Base-by-base conservation (phyloP, 805 yeast species). In the Candida sonorensis region DNA sequence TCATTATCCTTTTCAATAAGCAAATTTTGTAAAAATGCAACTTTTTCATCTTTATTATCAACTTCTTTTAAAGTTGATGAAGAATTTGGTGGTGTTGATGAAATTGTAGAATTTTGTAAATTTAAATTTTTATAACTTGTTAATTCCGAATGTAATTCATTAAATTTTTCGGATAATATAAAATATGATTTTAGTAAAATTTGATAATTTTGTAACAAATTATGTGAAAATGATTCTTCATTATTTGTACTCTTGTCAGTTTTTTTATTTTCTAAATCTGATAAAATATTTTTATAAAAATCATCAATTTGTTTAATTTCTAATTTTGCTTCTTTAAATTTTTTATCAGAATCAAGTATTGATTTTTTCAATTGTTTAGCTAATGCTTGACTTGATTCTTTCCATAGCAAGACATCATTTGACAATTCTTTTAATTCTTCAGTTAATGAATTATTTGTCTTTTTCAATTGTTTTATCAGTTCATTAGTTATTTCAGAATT, bases 181-280 rank as follows among this genome's bases (percentile, higher is more conserved):
- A 31, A 31, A 37, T 40, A 45, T 4, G 45, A 38, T 13, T 26
- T 27, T 17, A 20, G 25, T 18, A 44, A 20, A 5, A 40, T n/a
- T 11, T 27, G 18, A 16, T 23, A 19, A 15, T 33, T 23, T 14
- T 28, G 31, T n/a, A n/a, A n/a, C n/a, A n/a, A 19, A 19, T 19
- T 19, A n/a, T n/a, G n/a, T n/a, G n/a, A n/a, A n/a, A n/a, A n/a
- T 19, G 21, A 19, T 8, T 26, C 9, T 9, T 29, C 17, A 13
- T 20, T 19, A n/a, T n/a, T n/a, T 18, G 12, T 11, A n/a, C n/a
- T n/a, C n/a, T n/a, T n/a, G n/a, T n/a, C n/a, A n/a, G n/a, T n/a
- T n/a, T n/a, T n/a, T n/a, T n/a, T n/a, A n/a, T n/a, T n/a, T n/a
- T n/a, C n/a, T n/a, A n/a, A n/a, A n/a, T n/a, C n/a, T n/a, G 16